Conservation (phyloP, 2,329 filamentous ascomycete species). For the Arthrobotrys sinensis region DNA sequence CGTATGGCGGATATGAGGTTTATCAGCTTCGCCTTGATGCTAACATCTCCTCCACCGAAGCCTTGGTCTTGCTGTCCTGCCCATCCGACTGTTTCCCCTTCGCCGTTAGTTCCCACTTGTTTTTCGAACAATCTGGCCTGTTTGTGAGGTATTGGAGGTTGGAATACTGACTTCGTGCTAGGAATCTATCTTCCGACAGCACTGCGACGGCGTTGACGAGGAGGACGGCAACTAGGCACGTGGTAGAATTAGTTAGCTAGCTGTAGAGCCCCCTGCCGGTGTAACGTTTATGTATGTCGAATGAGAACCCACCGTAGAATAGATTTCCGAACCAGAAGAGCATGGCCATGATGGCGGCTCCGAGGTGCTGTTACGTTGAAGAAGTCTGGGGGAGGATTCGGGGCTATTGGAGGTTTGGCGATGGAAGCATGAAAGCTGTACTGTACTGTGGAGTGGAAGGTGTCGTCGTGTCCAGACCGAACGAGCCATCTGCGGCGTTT, state of each 20-base stretch:
- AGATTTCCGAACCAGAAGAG: slow-evolving; percentile 60
- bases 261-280: neutral
- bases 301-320: slow-evolving; percentile 47
- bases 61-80: slow-evolving; percentile 69
- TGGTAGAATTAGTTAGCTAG: slow-evolving; percentile 37
- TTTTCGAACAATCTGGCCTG: slow-evolving; percentile 47
- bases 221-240: slow-evolving; percentile 79
- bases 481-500: slow-evolving; percentile 15
- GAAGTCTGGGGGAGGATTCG: neutral
- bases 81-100: slow-evolving; percentile 79
- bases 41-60: slow-evolving; percentile 78
- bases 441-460: slow-evolving; percentile 6
- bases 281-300: neutral
- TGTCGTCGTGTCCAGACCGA: slow-evolving; percentile 58
- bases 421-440: neutral
- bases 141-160: slow-evolving; percentile 56
- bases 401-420: neutral
- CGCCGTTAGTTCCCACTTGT: slow-evolving; percentile 5
- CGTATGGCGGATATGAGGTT: slow-evolving; percentile 91
- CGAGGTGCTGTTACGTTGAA: slow-evolving; percentile 8
- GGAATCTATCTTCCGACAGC: slow-evolving; percentile 75
- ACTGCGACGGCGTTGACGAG: slow-evolving; percentile 94
- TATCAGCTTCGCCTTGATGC: slow-evolving; percentile 87
- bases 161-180: slow-evolving; percentile 74
- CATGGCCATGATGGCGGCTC: slow-evolving; percentile 50